These are phyloP conservation scores for Penicillium sp. DNA, from an alignment of 2,329 filamentous ascomycete species.

Conservation along the genomic window DNA sequence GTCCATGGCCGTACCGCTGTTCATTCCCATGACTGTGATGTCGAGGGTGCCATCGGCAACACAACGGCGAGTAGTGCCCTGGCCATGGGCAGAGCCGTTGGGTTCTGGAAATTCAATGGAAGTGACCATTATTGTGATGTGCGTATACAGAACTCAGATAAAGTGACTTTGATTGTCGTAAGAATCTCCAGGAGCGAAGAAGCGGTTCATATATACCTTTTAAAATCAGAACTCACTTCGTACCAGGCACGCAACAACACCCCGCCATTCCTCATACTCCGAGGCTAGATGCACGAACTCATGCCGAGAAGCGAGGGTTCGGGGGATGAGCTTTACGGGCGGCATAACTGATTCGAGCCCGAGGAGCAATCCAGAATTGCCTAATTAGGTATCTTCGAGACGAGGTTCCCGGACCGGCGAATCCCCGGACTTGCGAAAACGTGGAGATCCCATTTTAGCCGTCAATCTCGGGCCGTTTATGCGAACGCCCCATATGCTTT, in stretches of 20 bases:
- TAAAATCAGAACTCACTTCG: neutral
- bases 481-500: neutral
- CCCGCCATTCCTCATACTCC: neutral
- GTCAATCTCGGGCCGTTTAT: slow-evolving; percentile 2
- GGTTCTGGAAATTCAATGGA: slow-evolving; percentile 3
- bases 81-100: slow-evolving; percentile 3
- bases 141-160: neutral
- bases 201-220: slow-evolving; percentile 7
- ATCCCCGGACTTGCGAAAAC: neutral
- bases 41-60: slow-evolving; percentile 44
- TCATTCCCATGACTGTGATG: slow-evolving; percentile 50
- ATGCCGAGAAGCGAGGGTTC: neutral
- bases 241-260: neutral
- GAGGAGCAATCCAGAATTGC: slow-evolving; percentile 1
- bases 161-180: neutral
- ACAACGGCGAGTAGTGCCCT: slow-evolving; percentile 18
- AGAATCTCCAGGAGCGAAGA: slow-evolving; percentile 1
- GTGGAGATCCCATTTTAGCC: slow-evolving; percentile 3
- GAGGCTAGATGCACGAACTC: neutral
- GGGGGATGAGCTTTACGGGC: neutral
- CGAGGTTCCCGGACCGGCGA: slow-evolving; percentile 3
- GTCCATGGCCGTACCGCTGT: slow-evolving; percentile 53
- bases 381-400: slow-evolving; percentile 7
- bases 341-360: neutral
- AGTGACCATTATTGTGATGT: slow-evolving; percentile 3